Percentiles rank a stretch among this genome's conserved stretches.
These are phyloP conservation scores for Mrakia frigida DNA, from an alignment of 768 basidiomycete genomes.

Conservation along the genomic window DNA sequence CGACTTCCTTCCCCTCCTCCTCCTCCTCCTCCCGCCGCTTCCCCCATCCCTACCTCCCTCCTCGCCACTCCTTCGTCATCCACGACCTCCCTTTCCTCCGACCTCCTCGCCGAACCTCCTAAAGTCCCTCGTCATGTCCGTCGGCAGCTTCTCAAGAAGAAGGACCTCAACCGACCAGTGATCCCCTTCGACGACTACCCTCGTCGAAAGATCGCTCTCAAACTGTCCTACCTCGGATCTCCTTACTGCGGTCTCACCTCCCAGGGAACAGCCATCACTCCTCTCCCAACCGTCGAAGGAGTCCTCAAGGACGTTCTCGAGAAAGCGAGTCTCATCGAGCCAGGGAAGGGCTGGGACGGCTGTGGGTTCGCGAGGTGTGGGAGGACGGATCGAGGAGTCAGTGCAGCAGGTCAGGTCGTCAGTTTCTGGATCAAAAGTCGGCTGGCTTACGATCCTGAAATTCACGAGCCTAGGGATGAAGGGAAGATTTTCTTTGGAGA, in stretches of 20 bases:
- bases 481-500: conserved; percentile 9
- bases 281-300: conserved; percentile 84
- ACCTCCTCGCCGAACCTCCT: conserved; percentile 18
- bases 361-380: conserved; percentile 90
- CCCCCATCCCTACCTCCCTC: conserved; percentile 3
- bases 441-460: conserved; percentile 11
- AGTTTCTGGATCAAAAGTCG: conserved; percentile 82
- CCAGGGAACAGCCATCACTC: conserved; percentile 57
- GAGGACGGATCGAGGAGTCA: conserved; percentile 90
- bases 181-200: conserved; percentile 68
- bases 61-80: background rate
- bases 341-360: conserved; percentile 57
- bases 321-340: conserved; percentile 70
- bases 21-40: conserved; percentile 31
- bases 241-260: conserved; percentile 85
- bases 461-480: conserved; percentile 24
- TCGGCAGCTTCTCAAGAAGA: background rate
- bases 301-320: conserved; percentile 75
- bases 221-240: conserved; percentile 88
- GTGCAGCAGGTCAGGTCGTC: conserved; percentile 87
- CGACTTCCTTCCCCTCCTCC: conserved; percentile 25
- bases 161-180: conserved; percentile 21
- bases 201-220: conserved; percentile 83
- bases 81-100: background rate
- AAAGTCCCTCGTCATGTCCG: conserved; percentile 1